phyloP scores from a whole-genome alignment of 305 asterid species.

The Ilex paraguariensis region DNA sequence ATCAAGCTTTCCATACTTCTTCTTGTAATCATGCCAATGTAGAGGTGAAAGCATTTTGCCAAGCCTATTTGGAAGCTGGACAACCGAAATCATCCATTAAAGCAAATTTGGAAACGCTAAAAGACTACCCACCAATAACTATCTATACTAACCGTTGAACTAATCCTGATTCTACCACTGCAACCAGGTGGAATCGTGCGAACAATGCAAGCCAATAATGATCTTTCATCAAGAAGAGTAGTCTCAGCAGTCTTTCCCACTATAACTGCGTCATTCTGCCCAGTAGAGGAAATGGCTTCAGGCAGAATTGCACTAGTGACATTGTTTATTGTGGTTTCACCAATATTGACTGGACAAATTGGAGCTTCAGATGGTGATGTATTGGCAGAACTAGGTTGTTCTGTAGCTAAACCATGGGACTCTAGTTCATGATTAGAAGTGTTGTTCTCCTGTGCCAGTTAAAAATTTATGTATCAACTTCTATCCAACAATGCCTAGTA shows the following conservation, averaged over 20 bases:
- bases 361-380: constrained; percentile 32
- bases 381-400: constrained; percentile 31
- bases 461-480: constrained; percentile 9
- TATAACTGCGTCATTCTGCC: constrained; percentile 33
- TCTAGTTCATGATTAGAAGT: constrained; percentile 20
- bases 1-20: constrained; percentile 87
- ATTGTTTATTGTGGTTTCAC: constrained; percentile 27
- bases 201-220: constrained; percentile 81
- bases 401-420: constrained; percentile 27
- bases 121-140: neutral
- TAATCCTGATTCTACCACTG: constrained; percentile 75
- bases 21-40: constrained; percentile 92
- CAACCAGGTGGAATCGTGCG: constrained; percentile 82
- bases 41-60: constrained; percentile 92
- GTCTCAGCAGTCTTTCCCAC: constrained; percentile 44
- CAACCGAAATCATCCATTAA: neutral
- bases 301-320: constrained; percentile 31
- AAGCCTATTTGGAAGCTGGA: constrained; percentile 90
- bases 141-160: constrained; percentile 69
- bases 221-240: constrained; percentile 72
- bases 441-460: constrained; percentile 44
- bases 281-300: constrained; percentile 35
- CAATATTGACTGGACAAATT: constrained; percentile 28
- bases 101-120: neutral
- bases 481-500: neutral